Percentiles rank a stretch among this genome's conserved stretches.
phyloP scores from a whole-genome alignment of 257 asterid genomes.

The Plantago ovata region DNA sequence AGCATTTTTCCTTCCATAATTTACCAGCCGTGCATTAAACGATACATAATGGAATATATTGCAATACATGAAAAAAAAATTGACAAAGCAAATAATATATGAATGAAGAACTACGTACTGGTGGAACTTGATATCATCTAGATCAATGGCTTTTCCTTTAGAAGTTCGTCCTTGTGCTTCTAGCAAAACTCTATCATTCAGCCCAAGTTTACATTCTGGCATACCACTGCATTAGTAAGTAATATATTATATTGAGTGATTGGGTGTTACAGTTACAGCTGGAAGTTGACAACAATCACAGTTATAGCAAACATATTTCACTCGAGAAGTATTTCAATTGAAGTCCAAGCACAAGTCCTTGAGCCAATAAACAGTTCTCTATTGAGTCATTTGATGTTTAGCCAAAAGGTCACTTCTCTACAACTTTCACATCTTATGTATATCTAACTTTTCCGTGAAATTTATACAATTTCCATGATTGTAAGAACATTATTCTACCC shows the following conservation, averaged over 20 bases:
- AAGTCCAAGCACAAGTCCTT: conserved; percentile 1
- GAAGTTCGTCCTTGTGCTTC: conserved; percentile 52
- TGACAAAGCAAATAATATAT: neutral
- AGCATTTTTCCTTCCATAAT: neutral
- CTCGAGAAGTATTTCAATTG: neutral
- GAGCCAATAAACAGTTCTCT: neutral
- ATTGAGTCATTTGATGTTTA: too few species aligned
- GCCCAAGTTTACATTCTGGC: conserved; percentile 54
- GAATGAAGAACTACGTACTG: conserved; percentile 30
- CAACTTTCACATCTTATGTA: neutral
- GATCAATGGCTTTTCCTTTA: conserved; percentile 51
- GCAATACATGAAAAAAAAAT: neutral
- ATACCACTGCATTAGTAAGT: conserved; percentile 30
- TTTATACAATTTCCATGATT: neutral
- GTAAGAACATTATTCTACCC: neutral
- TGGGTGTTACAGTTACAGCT: too few species aligned
- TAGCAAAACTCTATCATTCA: conserved; percentile 41
- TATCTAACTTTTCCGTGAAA: neutral
- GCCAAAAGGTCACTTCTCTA: too few species aligned
- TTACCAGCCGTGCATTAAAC: neutral
- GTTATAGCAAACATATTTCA: neutral
- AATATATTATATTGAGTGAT: too few species aligned
- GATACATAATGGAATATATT: neutral
- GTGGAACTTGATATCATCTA: conserved; percentile 52
- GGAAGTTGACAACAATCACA: too few species aligned